Base-by-base conservation (phyloP, 306 rosid species). In the Calophaca sinica region DNA sequence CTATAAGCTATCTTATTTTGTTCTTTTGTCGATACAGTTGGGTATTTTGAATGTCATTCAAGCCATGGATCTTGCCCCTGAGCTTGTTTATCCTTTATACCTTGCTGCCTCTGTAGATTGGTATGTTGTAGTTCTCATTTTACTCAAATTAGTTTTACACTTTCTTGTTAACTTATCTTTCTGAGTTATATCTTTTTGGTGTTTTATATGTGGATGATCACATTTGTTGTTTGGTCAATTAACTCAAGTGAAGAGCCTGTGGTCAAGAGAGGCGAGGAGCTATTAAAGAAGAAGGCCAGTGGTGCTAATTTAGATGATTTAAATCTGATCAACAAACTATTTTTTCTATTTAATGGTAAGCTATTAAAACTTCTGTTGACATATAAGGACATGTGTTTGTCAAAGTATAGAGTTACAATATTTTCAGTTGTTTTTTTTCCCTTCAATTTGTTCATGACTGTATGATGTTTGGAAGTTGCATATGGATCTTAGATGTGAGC, bases 211-310 rank as follows among this genome's bases (percentile, higher is more conserved):
- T 82, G 80, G 79, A 50, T 65, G 71, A 70, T 78, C 76, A 78
- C 72, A 62, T 74, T 74, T 65, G 72, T 57, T 80, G 58, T 70
- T 49, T 84, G 76, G 72, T 87, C 84, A 79, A 76, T 81, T 85
- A 63, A 81, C 85, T 86, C 85, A 80, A 94, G 98, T 86, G 94
- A 94, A 76, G 98, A 94, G 90, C 82, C 86, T 49, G 91, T 89
- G 79, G 80, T 88, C 77, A 94, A 89, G 89, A 87, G 88, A 85
- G 98, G 97, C 77, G 98, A 94, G 88, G 97, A 89, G 84, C 97
- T 94, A 82, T 70, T 91, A 71, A 94, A 92, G 94, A 91, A 91
- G 96, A 94, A 91, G 87, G 96, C 91, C 79, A 74, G 82, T 75
- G 84, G 86, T 64, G 92, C 93, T 72, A 88, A 87, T 84, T 84